Evolutionary conservation across 768 basidiomycete species (phyloP).

Genomic region (Leccinum uliginosum): DNA sequence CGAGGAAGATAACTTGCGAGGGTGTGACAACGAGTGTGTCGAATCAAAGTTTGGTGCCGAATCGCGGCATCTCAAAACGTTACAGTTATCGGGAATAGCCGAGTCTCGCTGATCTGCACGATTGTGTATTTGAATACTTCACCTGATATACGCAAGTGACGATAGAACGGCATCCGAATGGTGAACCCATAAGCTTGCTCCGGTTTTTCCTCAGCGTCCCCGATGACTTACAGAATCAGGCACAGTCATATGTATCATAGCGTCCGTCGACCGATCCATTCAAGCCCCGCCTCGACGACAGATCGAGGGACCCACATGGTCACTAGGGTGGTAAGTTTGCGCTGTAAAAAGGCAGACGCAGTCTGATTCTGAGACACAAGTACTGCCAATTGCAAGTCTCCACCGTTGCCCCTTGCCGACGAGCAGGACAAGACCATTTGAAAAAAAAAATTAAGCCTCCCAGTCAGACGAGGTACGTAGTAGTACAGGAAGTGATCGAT

Average conservation of each 20-base stretch:
- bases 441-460: not conserved
- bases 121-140: no score
- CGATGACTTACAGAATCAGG: not conserved
- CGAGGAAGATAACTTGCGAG: not conserved
- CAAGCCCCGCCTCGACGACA: not conserved
- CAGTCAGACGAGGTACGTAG: not conserved
- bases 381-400: no score
- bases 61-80: conserved; percentile 14
- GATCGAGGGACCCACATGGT: no score
- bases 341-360: not conserved
- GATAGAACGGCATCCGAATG: not conserved
- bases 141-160: not conserved
- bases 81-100: conserved; percentile 14
- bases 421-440: not conserved
- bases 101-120: no score
- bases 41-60: conserved; percentile 23
- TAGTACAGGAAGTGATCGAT: not conserved
- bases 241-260: not conserved
- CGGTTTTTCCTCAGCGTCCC: not conserved
- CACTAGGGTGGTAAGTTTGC: not conserved
- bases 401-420: not conserved
- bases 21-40: not conserved
- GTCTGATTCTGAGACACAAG: not conserved
- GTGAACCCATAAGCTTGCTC: not conserved
- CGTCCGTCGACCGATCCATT: not conserved